phyloP scores from a whole-genome alignment of 208 protist genomes.

The Leishmania tarentolae region DNA sequence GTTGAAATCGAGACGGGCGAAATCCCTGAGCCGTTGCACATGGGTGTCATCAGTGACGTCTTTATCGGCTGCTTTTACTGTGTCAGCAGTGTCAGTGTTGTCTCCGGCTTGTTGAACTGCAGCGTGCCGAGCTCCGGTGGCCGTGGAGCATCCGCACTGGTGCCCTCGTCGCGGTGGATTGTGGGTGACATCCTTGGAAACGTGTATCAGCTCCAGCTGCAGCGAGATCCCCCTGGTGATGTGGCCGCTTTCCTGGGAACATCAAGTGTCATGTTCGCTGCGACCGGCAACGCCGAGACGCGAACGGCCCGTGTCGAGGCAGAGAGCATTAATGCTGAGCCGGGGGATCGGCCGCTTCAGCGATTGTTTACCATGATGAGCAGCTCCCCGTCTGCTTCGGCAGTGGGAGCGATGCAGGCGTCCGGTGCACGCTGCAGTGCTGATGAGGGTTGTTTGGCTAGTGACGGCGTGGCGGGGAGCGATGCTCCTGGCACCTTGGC shows the following conservation, averaged over 20 bases:
- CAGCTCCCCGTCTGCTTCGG: neutral
- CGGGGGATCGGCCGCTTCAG: constrained; percentile 7
- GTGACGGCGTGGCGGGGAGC: neutral
- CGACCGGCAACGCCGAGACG: neutral
- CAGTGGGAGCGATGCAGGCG: neutral
- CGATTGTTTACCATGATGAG: constrained; percentile 14
- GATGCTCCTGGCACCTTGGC: neutral
- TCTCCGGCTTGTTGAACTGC: neutral
- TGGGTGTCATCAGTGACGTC: neutral
- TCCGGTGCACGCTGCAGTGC: neutral
- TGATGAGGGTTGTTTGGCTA: neutral
- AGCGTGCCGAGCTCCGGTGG: neutral
- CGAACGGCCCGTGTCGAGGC: neutral
- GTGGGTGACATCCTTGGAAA: constrained; percentile 74
- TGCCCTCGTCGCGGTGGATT: constrained; percentile 36
- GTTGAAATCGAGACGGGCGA: neutral
- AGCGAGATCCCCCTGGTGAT: constrained; percentile 19
- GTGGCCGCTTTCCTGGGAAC: neutral
- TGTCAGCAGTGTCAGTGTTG: neutral
- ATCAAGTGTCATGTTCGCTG: neutral
- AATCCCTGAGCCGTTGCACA: neutral
- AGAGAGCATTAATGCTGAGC: neutral
- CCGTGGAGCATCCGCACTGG: neutral
- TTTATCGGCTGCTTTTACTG: constrained; percentile 4
- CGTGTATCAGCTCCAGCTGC: constrained; percentile 68